Base-by-base conservation (phyloP, 2,329 filamentous ascomycete genomes). In the Macrophomina pseudophaseolina region DNA sequence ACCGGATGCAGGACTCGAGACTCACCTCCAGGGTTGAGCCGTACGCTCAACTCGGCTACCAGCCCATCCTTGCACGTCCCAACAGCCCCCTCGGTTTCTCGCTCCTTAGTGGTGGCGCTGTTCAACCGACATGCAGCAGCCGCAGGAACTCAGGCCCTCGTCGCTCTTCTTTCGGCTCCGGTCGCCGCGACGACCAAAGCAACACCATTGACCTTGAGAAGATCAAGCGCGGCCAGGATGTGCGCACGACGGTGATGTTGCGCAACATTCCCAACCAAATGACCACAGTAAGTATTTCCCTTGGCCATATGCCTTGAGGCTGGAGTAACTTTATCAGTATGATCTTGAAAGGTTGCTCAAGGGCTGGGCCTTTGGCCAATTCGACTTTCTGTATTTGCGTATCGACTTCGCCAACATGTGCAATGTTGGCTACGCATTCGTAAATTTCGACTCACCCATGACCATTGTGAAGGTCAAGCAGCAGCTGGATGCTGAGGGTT, bases 401-500 rank as follows among this genome's bases (percentile, higher is more conserved):
- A 98, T 98, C 72, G 87, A 88, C 69, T 84, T 78, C 69, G 70
- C 77, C 64, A 78, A 79, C 44, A 75, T 67, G 63, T 74, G 69
- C 69, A 97, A 93, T 76, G 94, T 98, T 67, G 95, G 95, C 53
- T 98, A 98, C 78, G 94, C 93, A 0, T 99, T 98, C 79, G 93
- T 99, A 81, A 97, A 99, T 79, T 97, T 98, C 72, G 87, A 89
- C 51, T 89, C 93, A 76, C 88, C 92, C 0, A 82, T 90, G 68
- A 88, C 92, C 76, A 93, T 95, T 68, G 87, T 93, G 64, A 83
- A 88, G 12, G 73, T 77, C 68, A 49, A 70, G 48, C 63, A 65
- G 53, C 14, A 51, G 18, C 56, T 68, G 35, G 62, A 69, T 46
- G 58, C 66, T 53, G 66, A 67, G 44, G 42, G 59, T 5, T 66